phyloP scores from a whole-genome alignment of 768 basidiomycete species.

The Ramaria sp. region DNA sequence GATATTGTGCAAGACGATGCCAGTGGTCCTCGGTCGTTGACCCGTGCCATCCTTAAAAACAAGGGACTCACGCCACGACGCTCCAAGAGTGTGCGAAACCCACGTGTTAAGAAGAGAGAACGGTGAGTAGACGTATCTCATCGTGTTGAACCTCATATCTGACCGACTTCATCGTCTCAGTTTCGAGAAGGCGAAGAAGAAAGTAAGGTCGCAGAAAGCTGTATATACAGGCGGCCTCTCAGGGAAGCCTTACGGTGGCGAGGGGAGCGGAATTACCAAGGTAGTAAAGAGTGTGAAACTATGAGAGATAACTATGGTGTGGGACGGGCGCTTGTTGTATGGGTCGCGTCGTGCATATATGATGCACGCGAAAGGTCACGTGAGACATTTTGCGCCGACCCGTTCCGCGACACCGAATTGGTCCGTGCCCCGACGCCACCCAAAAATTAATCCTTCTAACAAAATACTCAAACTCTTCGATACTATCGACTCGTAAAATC shows the following conservation, averaged over 20 bases:
- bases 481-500: background rate
- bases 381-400: constrained; percentile 8
- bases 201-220: constrained; percentile 78
- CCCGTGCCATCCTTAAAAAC: constrained; percentile 87
- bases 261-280: constrained; percentile 79
- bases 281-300: constrained; percentile 81
- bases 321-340: constrained; percentile 2
- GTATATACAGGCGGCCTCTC: constrained; percentile 84
- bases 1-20: constrained; percentile 26
- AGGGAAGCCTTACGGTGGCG: constrained; percentile 77
- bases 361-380: constrained; percentile 7
- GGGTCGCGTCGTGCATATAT: background rate
- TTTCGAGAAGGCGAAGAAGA: constrained; percentile 94
- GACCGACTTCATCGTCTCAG: constrained; percentile 12
- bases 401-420: constrained; percentile 10
- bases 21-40: constrained; percentile 79
- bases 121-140: constrained; percentile 17
- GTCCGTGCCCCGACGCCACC: constrained; percentile 9
- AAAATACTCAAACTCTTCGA: background rate
- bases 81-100: constrained; percentile 86
- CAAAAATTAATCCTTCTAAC: constrained; percentile 5
- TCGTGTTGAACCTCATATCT: background rate
- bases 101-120: constrained; percentile 92
- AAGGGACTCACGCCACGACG: constrained; percentile 88
- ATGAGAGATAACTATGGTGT: background rate